Evolutionary conservation across 2,329 filamentous ascomycete genomes (phyloP), one percentile per base, ranked within the genome.

Genomic region (Colletotrichum graminicola): DNA sequence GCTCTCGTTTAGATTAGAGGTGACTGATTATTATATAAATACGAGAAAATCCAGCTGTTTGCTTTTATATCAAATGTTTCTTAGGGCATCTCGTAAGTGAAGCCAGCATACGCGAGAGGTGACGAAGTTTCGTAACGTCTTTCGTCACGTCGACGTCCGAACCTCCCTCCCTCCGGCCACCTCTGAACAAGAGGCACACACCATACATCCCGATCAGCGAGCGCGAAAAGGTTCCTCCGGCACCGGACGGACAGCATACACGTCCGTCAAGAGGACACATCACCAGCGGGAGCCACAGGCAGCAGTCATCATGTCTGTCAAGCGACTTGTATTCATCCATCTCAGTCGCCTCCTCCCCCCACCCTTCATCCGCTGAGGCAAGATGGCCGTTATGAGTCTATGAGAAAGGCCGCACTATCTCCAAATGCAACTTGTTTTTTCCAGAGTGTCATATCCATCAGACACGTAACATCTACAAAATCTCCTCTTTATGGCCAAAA

Each of bases 271-370:
- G 11, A 26, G 47, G 23, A 14, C 23, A 16, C 11, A 14, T 51
- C 47, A 29, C 49, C 26, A 52, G 16, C 6, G 26, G 47, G 26
- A 29, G 5, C 14, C 16, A 14, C 6, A 26, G 18, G 23, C 3
- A 51, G 49, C 26, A 10, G 8, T 52, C 49, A 21, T 52, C 23
- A 29, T 61, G 18, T 49, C 23, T 12, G 29, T 39, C 29, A 51
- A 49, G n/a, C 14, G 59, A 23, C 29, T 49, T 39, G 43, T 47
- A 61, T 61, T 61, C 29, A 49, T 61, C 21, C 59, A 16, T 49
- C 43, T 29, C 32, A n/a, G 14, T 34, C 18, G 57, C 55, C 36
- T n/a, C 21, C 55, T 26, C 21, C 39, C 26, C 18, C 41, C 41
- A 3, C 18, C 4, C 29, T 29, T 29, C 29, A 4, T 21, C 41